These are phyloP conservation scores for Podospora sp. DNA, from an alignment of 495 filamentous ascomycete genomes.

Conservation along the genomic window DNA sequence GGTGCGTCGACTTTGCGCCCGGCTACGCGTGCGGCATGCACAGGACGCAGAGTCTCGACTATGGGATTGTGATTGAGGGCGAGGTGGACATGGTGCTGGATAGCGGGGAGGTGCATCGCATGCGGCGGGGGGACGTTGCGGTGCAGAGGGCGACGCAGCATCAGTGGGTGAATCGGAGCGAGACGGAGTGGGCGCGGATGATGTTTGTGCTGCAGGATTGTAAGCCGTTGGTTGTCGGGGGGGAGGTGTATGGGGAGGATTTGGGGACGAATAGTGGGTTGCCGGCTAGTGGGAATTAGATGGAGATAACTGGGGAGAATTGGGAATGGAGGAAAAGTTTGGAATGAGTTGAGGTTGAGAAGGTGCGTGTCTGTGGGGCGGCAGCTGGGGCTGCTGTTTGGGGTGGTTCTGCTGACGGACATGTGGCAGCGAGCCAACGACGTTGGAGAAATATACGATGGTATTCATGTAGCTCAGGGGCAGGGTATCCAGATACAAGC, in stretches of 20 bases:
- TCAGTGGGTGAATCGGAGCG: constrained; percentile 62
- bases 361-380: too few relatives aligned
- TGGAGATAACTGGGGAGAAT: not conserved
- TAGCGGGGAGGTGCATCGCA: constrained; percentile 52
- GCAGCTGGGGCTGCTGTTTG: too few relatives aligned
- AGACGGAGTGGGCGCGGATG: constrained; percentile 59
- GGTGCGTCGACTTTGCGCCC: constrained; percentile 65
- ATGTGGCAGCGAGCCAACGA: too few relatives aligned
- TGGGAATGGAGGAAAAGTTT: not conserved
- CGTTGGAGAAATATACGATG: too few relatives aligned
- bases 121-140: constrained; percentile 64
- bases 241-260: constrained; percentile 52
- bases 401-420: too few relatives aligned
- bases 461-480: too few relatives aligned
- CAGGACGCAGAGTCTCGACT: constrained; percentile 72
- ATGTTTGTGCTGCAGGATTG: constrained; percentile 61
- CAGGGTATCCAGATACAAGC: too few relatives aligned
- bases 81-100: constrained; percentile 66
- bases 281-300: constrained; percentile 42
- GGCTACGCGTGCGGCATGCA: constrained; percentile 63
- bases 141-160: constrained; percentile 72
- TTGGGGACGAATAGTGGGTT: constrained; percentile 36
- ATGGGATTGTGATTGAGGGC: constrained; percentile 77
- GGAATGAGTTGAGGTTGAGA: too few relatives aligned
- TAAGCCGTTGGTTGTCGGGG: constrained; percentile 45